Evolutionary conservation across 257 asterid species (phyloP), one percentile per base, ranked within the genome.

Genomic region (Nyctanthes arbortristis): DNA sequence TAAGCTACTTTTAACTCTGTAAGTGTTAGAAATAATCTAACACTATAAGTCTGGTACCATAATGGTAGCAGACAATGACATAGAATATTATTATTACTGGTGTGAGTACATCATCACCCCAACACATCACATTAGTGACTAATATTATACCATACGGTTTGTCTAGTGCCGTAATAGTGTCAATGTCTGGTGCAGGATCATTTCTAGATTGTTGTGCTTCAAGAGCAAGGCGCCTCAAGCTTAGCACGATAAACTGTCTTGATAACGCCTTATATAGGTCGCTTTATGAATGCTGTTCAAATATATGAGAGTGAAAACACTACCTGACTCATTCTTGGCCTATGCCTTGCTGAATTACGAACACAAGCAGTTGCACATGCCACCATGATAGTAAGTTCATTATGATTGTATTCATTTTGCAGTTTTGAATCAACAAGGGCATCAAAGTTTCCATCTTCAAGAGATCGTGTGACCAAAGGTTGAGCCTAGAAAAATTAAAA

Each of bases 321-420:
- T 52, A 90, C 98, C 95, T 87, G 97, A 79, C 95, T 89, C 97
- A 93, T 80, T 63, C 87, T 70, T 18, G 97, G 99, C 16, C 99
- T 89, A 36, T 87, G 96, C 74, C 77, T 83, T 13, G 97, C 83
- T 3, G 96, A 85, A 78, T 93, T 96, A 28, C 96, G 96, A 20
- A 93, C 90, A 56, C 96, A 85, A 55, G 94, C 96, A 80, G 94
- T 88, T 45, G 93, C 92, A 59, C 94, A 88, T 25, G 95, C 96
- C 74, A 86, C 95, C 88, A 92, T 73, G n/a, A 93, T 91, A 31
- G 88, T 80, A 86, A 92, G 83, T 81, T 90, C 97, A 1, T 77
- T 79, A 10, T 76, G 81, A 76, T 86, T 78, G 68, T 82, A 81
- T 31, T 82, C 77, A 40, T 73, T 70, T 36, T 8, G 71, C 59